Evolutionary conservation across 2,329 filamentous ascomycete genomes (phyloP).

Genomic region (Monilinia fructicola): DNA sequence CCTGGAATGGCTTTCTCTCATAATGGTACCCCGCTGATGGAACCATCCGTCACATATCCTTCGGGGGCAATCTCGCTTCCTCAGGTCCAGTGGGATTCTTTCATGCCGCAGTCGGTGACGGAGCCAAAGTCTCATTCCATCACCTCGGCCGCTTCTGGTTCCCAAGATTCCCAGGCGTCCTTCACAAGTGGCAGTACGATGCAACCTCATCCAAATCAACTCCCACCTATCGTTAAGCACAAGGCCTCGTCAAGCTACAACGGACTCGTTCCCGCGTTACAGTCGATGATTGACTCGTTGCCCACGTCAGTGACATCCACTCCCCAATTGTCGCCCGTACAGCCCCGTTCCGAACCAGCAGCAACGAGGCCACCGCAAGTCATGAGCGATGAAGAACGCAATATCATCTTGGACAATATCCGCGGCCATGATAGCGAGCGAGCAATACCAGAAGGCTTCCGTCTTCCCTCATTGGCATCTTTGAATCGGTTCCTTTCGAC

Average conservation of each 20-base stretch:
- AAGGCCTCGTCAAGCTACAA: slow-evolving; percentile 52
- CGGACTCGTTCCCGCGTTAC: slow-evolving; percentile 64
- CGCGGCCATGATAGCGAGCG: slow-evolving; percentile 76
- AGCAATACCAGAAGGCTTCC: slow-evolving; percentile 84
- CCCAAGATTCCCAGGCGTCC: slow-evolving; percentile 66
- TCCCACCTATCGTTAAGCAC: slow-evolving; percentile 69
- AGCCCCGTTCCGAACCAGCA: slow-evolving; percentile 56
- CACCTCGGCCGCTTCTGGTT: slow-evolving; percentile 63
- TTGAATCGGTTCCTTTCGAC: slow-evolving; percentile 92
- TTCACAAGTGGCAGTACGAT: slow-evolving; percentile 59
- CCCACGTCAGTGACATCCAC: slow-evolving; percentile 68
- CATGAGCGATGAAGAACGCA: slow-evolving; percentile 78
- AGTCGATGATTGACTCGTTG: slow-evolving; percentile 71
- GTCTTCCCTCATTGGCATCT: slow-evolving; percentile 74
- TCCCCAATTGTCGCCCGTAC: slow-evolving; percentile 69
- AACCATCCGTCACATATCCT: slow-evolving; percentile 73
- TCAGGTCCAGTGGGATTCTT: slow-evolving; percentile 89
- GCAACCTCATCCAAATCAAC: slow-evolving; percentile 59
- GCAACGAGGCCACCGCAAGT: slow-evolving; percentile 75
- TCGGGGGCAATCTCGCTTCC: slow-evolving; percentile 78
- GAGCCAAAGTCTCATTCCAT: slow-evolving; percentile 77
- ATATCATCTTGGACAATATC: slow-evolving; percentile 82
- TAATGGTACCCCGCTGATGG: slow-evolving; percentile 69
- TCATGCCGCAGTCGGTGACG: slow-evolving; percentile 67
- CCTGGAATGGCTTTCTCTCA: slow-evolving; percentile 71